These are phyloP conservation scores for Dioszegia crocea DNA, from an alignment of 768 basidiomycete species.

Conservation along the genomic window DNA sequence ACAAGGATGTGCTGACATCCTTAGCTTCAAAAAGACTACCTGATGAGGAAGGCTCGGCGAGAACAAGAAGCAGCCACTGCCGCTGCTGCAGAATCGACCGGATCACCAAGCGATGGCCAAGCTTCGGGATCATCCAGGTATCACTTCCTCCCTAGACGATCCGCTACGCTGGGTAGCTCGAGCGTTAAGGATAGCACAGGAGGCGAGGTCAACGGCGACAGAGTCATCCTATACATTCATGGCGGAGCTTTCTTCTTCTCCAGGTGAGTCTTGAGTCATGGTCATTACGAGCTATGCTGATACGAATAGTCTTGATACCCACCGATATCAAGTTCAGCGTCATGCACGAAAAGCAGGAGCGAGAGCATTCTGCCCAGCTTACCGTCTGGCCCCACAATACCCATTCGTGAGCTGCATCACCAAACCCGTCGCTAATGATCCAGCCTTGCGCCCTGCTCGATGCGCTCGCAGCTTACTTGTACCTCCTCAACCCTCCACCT, in stretches of 20 bases:
- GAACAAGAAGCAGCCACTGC: neutral
- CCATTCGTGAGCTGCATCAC: constrained; percentile 38
- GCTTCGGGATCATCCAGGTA: neutral
- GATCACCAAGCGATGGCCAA: neutral
- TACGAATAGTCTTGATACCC: constrained; percentile 42
- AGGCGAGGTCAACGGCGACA: constrained; percentile 30
- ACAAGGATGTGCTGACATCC: constrained; percentile 1
- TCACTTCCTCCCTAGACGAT: constrained; percentile 18
- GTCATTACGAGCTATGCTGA: too few relatives aligned
- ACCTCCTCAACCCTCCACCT: constrained; percentile 44
- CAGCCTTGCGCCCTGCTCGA: constrained; percentile 46
- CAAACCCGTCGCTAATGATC: neutral
- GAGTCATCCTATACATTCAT: constrained; percentile 50
- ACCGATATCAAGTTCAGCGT: constrained; percentile 50
- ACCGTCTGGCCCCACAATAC: constrained; percentile 46
- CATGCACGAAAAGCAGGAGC: constrained; percentile 51
- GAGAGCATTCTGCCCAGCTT: constrained; percentile 46
- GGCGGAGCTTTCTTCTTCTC: constrained; percentile 51
- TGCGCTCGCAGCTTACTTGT: constrained; percentile 43
- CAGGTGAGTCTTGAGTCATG: too few relatives aligned
- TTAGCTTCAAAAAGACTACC: constrained; percentile 50
- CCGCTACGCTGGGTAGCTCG: constrained; percentile 16
- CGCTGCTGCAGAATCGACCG: neutral
- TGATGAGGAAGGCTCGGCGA: constrained; percentile 23
- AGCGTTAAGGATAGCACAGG: constrained; percentile 37